These are phyloP conservation scores for Lathyrus aphaca DNA, from an alignment of 306 rosid species.

Conservation along the genomic window DNA sequence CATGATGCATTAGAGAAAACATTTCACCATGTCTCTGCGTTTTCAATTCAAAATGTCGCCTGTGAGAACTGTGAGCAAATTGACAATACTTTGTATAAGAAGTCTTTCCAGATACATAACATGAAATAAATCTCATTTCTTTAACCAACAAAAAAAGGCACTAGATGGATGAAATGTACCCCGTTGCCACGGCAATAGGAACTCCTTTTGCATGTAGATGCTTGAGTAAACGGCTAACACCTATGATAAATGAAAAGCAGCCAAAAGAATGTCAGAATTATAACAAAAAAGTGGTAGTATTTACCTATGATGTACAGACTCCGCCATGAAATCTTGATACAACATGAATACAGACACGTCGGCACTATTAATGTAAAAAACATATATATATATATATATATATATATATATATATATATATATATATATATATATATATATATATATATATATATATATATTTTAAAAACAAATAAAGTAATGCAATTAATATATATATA, in stretches of 20 bases:
- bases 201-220: slow-evolving; percentile 84
- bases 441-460: no score
- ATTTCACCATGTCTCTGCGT: slow-evolving; percentile 74
- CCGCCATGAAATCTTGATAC: no score
- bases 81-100: slow-evolving; percentile 35
- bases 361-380: no score
- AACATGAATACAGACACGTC: no score
- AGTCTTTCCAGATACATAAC: slow-evolving; percentile 19
- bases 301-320: no score
- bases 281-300: not conserved
- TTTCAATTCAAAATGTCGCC: slow-evolving; percentile 82
- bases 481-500: no score
- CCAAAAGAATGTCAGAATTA: slow-evolving; percentile 19
- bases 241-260: slow-evolving; percentile 44
- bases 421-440: no score
- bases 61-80: slow-evolving; percentile 64
- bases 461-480: no score
- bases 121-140: slow-evolving; percentile 20
- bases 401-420: no score
- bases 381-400: no score
- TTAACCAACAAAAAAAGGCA: not conserved
- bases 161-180: slow-evolving; percentile 49
- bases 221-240: slow-evolving; percentile 72
- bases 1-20: slow-evolving; percentile 87
- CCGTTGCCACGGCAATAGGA: slow-evolving; percentile 81